These are phyloP conservation scores for Harringtonia lauricola DNA, from an alignment of 2,329 filamentous ascomycete species.

Conservation along the genomic window DNA sequence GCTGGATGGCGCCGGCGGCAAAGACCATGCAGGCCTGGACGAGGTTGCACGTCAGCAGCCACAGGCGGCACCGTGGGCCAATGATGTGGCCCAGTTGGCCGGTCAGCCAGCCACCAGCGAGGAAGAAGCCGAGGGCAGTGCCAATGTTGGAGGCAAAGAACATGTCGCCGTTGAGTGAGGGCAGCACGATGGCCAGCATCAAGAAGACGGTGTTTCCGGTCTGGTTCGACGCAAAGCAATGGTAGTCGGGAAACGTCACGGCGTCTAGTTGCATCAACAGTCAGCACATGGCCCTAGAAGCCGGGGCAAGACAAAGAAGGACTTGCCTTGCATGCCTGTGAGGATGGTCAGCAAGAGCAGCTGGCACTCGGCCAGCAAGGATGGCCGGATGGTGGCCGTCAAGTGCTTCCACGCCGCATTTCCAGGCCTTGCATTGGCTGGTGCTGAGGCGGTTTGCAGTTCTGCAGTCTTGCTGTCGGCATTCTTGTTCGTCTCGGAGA, in stretches of 20 bases:
- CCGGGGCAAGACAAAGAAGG: background rate
- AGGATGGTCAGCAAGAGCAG: too few species aligned
- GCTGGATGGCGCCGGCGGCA: constrained; percentile 37
- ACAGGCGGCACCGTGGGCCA: constrained; percentile 37
- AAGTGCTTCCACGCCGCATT: too few species aligned
- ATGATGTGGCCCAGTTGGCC: constrained; percentile 45
- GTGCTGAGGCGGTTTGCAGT: too few species aligned
- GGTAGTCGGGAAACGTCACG: constrained; percentile 48
- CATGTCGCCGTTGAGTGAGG: constrained; percentile 32
- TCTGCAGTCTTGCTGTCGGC: too few species aligned
- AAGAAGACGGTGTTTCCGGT: constrained; percentile 55
- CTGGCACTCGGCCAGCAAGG: too few species aligned
- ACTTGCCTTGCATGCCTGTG: background rate
- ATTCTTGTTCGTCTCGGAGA: too few species aligned
- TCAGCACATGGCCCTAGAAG: background rate
- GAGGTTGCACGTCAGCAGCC: constrained; percentile 42
- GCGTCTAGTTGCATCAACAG: constrained; percentile 31
- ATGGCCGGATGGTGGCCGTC: too few species aligned
- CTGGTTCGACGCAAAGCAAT: constrained; percentile 53
- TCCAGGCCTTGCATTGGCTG: too few species aligned
- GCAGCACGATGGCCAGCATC: constrained; percentile 36
- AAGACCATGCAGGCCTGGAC: constrained; percentile 45
- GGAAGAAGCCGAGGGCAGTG: constrained; percentile 42
- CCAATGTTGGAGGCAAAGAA: constrained; percentile 44
- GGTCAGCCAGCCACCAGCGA: constrained; percentile 40